phyloP scores from a whole-genome alignment of 164 flowering plant genomes.

The Amborella trichopoda region DNA sequence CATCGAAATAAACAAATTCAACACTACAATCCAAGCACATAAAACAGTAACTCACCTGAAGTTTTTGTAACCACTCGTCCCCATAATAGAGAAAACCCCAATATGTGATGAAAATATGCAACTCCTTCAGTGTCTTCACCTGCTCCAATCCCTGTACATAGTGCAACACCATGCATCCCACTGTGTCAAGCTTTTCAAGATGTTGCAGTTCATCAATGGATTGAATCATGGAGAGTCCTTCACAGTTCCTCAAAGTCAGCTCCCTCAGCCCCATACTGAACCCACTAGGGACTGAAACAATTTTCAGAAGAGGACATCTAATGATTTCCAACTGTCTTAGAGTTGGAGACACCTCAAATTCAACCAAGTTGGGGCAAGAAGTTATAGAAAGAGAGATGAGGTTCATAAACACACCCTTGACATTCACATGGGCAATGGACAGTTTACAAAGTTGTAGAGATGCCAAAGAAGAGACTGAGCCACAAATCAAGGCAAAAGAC shows the following conservation, averaged over 20 bases:
- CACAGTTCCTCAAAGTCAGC: background rate
- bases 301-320: background rate
- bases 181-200: conserved; percentile 3
- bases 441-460: no score
- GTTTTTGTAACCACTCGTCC: conserved; percentile 4
- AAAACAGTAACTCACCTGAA: conserved; percentile 2
- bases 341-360: background rate
- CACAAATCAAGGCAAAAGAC: background rate
- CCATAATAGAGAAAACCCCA: conserved; percentile 4
- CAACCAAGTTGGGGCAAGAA: background rate
- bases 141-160: conserved; percentile 2
- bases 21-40: background rate
- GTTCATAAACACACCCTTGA: background rate
- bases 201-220: conserved; percentile 3
- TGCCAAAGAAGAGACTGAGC: background rate
- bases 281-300: conserved; percentile 1
- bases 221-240: conserved; percentile 1
- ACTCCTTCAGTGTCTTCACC: conserved; percentile 4
- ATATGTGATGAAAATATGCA: conserved; percentile 3
- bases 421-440: background rate
- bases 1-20: background rate
- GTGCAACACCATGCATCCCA: conserved; percentile 2
- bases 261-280: background rate
- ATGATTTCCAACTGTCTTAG: conserved; percentile 2
- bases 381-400: conserved; percentile 3